Base-by-base conservation (phyloP, 208 protist species). In the Leishmania mexicana region DNA sequence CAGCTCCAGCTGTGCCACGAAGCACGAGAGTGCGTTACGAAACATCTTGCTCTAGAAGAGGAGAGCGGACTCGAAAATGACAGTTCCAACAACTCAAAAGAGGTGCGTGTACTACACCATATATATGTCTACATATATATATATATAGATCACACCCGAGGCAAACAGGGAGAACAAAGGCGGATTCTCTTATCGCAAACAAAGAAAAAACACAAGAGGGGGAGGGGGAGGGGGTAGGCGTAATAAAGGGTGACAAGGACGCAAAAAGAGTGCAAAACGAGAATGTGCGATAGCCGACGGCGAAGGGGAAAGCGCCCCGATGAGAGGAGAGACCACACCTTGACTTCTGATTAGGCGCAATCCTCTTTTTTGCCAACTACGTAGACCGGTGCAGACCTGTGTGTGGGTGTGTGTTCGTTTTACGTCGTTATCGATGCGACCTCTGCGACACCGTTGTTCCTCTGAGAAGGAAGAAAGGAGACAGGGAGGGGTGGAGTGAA, bases 1-100 rank as follows among this genome's bases (percentile, higher is more conserved):
- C 53, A 88, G 64, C 65, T 85, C 80, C 5, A 79, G 83, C 81
- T 90, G 87, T 38, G 77, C 57, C 24, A 81, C 6, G 13, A 81
- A 68, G 75, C 78, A 83, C 8, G 53, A 35, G 38, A 83, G 78
- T 2, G 76, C 78, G 28, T 71, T 79, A 3, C 62, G 60, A 19
- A 70, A 11, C 76, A 79, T 79, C 60, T 38, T 79, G 5, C 49
- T 35, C 10, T 62, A 64, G 49, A 76, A 57, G 45, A 47, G 11
- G 42, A 62, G 28, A 10, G 49, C 45, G 10, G 5, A 13, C 35
- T 15, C 21, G 40, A 31, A 31, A 17, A 4, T 19, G 10, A 28
- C 21, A 38, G 42, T 31, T 31, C 40, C 68, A 67, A 81, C 65
- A 75, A 75, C 45, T 38, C 21, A 64, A 21, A 21, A 54, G 15